phyloP scores from a whole-genome alignment of 2,329 filamentous ascomycete species.

The Cladobotryum protrusum region DNA sequence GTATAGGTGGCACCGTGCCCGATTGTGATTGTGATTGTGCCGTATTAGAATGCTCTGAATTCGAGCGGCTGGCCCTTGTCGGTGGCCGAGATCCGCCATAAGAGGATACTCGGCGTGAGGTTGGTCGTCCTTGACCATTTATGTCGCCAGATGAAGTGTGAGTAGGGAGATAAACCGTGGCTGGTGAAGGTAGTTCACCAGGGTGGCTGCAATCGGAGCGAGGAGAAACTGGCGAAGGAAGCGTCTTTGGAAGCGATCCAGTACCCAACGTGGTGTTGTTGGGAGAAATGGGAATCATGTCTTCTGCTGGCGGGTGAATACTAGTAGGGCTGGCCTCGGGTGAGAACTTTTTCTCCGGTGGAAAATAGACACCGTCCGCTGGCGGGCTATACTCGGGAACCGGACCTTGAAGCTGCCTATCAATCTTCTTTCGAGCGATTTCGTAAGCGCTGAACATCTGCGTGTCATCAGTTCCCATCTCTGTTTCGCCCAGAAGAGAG shows the following conservation, averaged over 20 bases:
- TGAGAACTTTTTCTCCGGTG: slow-evolving; percentile 24
- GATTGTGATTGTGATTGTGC: not conserved
- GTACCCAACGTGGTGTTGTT: slow-evolving; percentile 15
- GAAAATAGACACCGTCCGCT: slow-evolving; percentile 19
- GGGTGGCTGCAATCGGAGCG: slow-evolving; percentile 35
- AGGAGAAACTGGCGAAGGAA: slow-evolving; percentile 44
- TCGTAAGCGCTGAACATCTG: slow-evolving; percentile 44
- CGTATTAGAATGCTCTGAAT: slow-evolving; percentile 5
- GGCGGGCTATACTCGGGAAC: slow-evolving; percentile 44
- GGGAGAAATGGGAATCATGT: slow-evolving; percentile 15
- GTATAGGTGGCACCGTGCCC: slow-evolving; percentile 1
- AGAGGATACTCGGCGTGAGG: not conserved
- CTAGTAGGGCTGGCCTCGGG: too few species aligned
- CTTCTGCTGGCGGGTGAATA: slow-evolving; percentile 5
- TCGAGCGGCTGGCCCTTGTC: slow-evolving; percentile 5
- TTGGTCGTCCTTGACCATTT: slow-evolving; percentile 10
- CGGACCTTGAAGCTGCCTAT: slow-evolving; percentile 44
- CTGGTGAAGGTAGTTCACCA: slow-evolving; percentile 37
- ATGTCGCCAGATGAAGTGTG: slow-evolving; percentile 18
- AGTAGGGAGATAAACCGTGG: slow-evolving; percentile 25
- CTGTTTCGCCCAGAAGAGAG: slow-evolving; percentile 33
- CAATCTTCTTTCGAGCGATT: slow-evolving; percentile 42
- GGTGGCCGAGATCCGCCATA: not conserved
- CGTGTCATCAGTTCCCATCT: slow-evolving; percentile 35
- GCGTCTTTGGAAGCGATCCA: slow-evolving; percentile 25